Percentiles rank a stretch among this genome's conserved stretches.
These are phyloP conservation scores for Pistacia vera DNA, from an alignment of 345 rosid genomes.

Conservation along the genomic window DNA sequence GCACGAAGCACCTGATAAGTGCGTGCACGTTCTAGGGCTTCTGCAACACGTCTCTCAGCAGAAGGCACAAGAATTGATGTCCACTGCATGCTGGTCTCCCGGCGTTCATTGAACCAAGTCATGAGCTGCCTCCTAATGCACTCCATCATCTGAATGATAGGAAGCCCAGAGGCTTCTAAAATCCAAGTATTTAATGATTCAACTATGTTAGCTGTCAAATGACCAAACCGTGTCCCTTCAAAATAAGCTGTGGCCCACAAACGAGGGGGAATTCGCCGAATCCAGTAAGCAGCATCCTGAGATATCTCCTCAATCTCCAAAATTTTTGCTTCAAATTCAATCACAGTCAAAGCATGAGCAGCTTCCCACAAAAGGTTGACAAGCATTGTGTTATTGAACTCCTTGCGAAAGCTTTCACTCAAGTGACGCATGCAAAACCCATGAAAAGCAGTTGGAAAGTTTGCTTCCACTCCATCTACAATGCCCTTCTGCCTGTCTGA, in stretches of 20 bases:
- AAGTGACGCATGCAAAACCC: conserved; percentile 97
- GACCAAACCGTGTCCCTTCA: conserved; percentile 93
- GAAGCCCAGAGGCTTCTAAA: conserved; percentile 94
- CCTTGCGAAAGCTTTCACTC: conserved; percentile 91
- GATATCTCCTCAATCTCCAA: conserved; percentile 91
- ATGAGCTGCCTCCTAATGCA: conserved; percentile 96
- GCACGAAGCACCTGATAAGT: conserved; percentile 93
- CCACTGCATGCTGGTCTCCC: conserved; percentile 96
- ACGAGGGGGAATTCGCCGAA: conserved; percentile 86
- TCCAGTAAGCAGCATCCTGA: conserved; percentile 95
- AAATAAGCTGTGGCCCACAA: conserved; percentile 97
- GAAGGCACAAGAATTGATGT: conserved; percentile 91
- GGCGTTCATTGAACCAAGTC: conserved; percentile 97
- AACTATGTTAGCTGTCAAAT: conserved; percentile 80
- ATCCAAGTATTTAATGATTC: conserved; percentile 92
- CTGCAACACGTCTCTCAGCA: conserved; percentile 85
- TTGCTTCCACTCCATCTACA: conserved; percentile 89
- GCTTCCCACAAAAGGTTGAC: conserved; percentile 96
- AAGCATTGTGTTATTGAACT: conserved; percentile 89
- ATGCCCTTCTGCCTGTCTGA: conserved; percentile 91
- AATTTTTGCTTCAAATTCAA: conserved; percentile 88
- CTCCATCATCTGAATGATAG: conserved; percentile 98
- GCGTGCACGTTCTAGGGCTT: conserved; percentile 85
- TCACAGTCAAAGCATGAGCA: conserved; percentile 85
- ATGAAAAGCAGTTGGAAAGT: conserved; percentile 95